phyloP scores from a whole-genome alignment of 148 eudicot genomes.

The Spergularia marina region DNA sequence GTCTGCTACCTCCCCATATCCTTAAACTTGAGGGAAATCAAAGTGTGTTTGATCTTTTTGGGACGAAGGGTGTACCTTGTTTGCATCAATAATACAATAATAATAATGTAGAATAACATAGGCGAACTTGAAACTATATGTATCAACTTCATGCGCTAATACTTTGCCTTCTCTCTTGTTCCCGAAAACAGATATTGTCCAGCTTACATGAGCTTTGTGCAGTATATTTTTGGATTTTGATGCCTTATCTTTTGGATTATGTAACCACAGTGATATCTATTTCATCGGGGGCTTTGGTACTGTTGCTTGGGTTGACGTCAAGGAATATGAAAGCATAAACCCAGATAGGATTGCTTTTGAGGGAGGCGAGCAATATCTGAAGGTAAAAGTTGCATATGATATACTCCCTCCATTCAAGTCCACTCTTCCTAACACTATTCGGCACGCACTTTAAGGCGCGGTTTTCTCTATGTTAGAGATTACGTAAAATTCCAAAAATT shows the following conservation, averaged over 20 bases:
- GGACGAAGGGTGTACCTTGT: too few relatives aligned
- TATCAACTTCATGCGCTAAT: not conserved
- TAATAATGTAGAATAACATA: too few relatives aligned
- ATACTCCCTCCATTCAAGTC: too few relatives aligned
- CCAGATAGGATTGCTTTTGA: constrained; percentile 94
- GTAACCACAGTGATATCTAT: constrained; percentile 72
- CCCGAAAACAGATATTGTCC: not conserved
- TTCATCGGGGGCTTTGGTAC: constrained; percentile 99
- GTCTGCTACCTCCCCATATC: too few relatives aligned
- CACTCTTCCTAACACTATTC: too few relatives aligned
- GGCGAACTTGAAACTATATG: not conserved
- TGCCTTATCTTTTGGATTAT: constrained; percentile 17
- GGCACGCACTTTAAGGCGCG: too few relatives aligned
- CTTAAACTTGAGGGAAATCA: too few relatives aligned
- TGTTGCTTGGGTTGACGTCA: constrained; percentile 97
- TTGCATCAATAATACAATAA: too few relatives aligned
- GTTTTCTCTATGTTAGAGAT: too few relatives aligned
- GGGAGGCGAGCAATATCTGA: constrained; percentile 92
- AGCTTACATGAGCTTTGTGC: not conserved
- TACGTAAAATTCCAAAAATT: too few relatives aligned
- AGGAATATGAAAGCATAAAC: constrained; percentile 70
- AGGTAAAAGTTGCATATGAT: constrained; percentile 41
- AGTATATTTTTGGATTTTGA: not conserved
- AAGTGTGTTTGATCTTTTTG: too few relatives aligned
- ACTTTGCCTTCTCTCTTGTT: too few relatives aligned